Evolutionary conservation across 2,329 filamentous ascomycete genomes (phyloP), one percentile per base, ranked within the genome.

Genomic region (Sphaerulina populicola): DNA sequence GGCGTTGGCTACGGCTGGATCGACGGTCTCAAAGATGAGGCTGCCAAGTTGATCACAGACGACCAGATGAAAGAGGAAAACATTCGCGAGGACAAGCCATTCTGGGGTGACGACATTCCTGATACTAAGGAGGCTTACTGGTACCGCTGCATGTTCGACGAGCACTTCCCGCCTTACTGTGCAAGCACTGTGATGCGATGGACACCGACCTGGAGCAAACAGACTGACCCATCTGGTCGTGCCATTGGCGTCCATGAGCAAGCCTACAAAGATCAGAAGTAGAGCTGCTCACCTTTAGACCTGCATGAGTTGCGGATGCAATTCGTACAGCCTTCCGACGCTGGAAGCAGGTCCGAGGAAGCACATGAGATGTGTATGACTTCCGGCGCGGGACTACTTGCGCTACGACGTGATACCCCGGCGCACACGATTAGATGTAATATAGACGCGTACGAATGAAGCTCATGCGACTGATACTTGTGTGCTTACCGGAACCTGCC

Each of bases 1-100:
- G 94, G 93, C 68, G 93, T 98, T 52, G 93, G 93, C 52, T 98
- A 98, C 74, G 90, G 93, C 57, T 98, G 93, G 93, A 98, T 98
- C 67, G 93, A 98, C 66, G 86, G 84, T 6, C 81, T 98, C 64
- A 97, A 96, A 79, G 93, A 97, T 72, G 87, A 85, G 65, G 93
- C 93, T 31, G 89, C 94, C 73, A 70, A 83, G 58, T 81, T 93
- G 51, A 85, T 98, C 50, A 94, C 87, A 14, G 91, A 98, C 66
- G 91, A 97, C 77, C 90, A 94, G 83, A 88, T 97, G 86, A 46
- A 58, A 21, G 55, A 57, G 47, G 63, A 55, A 29, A 63, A 53
- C 44, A 65, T 67, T 15, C 89, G 90, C 78, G 91, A 94, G 80
- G 91, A 93, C 58, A 96, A 95, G 79, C 81, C 88, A 10, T 88